Evolutionary conservation across 352 stramenopile genomes (phyloP).

Genomic region (Blastocystis sp.): DNA sequence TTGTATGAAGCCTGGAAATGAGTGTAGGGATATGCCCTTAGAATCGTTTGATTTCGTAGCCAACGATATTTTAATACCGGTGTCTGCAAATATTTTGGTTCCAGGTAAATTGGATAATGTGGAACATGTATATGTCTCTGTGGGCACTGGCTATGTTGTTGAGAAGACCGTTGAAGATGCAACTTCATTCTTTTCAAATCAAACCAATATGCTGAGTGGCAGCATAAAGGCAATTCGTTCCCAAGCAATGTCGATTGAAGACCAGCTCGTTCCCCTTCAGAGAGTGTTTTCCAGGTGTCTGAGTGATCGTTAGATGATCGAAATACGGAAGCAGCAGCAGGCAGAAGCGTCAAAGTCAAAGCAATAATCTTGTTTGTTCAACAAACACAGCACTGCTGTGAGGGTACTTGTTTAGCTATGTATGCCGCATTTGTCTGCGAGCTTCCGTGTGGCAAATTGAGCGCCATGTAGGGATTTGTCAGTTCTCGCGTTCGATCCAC

Average conservation of each 20-base stretch:
- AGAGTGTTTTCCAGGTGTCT: background rate
- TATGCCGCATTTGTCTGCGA: background rate
- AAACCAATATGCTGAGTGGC: background rate
- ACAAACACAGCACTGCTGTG: background rate
- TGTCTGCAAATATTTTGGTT: constrained; percentile 24
- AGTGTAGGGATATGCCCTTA: background rate
- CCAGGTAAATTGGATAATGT: constrained; percentile 32
- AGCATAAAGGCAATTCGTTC: constrained; percentile 8
- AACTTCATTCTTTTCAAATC: background rate
- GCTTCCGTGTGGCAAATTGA: background rate
- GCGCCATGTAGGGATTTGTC: background rate
- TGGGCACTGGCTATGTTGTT: constrained; percentile 17
- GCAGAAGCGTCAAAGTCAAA: background rate
- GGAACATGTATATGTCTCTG: constrained; percentile 27
- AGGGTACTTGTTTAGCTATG: too few species aligned
- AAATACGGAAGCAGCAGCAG: background rate
- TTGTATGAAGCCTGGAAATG: constrained; percentile 21
- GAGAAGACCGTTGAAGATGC: constrained; percentile 44
- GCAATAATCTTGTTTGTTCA: background rate
- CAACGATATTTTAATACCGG: constrained; percentile 33
- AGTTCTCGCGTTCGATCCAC: background rate
- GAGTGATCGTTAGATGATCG: constrained; percentile 11
- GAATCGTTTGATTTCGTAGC: background rate
- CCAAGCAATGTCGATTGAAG: constrained; percentile 29
- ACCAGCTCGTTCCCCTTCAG: background rate